Evolutionary conservation across 495 filamentous ascomycete species (phyloP), one percentile per base, ranked within the genome.

Genomic region (Neurospora discreta): DNA sequence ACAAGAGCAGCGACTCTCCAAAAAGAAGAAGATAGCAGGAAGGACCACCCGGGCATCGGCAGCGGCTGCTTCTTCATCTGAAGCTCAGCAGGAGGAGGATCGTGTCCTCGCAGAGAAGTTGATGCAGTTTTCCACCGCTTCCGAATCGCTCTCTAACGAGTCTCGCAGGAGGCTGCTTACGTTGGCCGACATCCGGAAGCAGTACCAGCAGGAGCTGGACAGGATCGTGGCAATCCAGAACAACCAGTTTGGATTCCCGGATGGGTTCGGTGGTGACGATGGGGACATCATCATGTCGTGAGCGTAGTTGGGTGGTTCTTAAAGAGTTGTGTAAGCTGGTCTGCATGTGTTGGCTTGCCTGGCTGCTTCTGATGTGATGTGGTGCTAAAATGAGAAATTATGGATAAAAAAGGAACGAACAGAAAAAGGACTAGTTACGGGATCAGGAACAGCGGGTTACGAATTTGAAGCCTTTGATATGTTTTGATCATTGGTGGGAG

Each of bases 151-250:
- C 26, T 16, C 52, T 43, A 70, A 44, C 46, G 73, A 72, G 70
- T 75, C 74, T 67, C 80, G 80, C 80, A 85, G 90, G 73, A 86
- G 82, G 77, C 83, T 98, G 16, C 87, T 98, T 23, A 96, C 92
- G 18, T 83, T 98, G 20, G 90, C 89, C 8, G 94, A 97, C 78
- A 82, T 98, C 30, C 86, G 92, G 74, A 91, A 89, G 76, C 90
- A 91, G 78, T 98, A 95, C 81, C 91, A 95, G 79, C 86, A 84
- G 20, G 94, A 98, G 80, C 82, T 98, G 75, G 96, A 99, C 80
- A 86, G 92, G 68, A 89, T 89, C 38, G 87, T 84, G 42, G 85
- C 86, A 3, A 87, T 88, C 72, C 82, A 87, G 74, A 88, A 87
- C 73, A 84, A 87, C 71, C 85, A 87, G 73, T 88, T 88, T 79